phyloP scores from a whole-genome alignment of 768 basidiomycete species.

The Mycena galericulata region DNA sequence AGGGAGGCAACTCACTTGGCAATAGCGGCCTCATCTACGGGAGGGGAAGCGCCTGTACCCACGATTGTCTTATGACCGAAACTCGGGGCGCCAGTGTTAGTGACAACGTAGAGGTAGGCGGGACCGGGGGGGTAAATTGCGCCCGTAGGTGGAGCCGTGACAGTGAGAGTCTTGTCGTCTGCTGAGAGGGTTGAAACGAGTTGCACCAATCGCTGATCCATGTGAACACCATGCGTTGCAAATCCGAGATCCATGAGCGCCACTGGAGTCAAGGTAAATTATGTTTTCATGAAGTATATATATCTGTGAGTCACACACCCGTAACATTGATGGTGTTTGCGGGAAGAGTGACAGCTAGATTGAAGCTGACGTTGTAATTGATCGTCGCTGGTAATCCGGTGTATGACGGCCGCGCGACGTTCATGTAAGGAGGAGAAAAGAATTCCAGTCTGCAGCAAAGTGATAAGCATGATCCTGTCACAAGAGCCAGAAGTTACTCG shows the following conservation, averaged over 20 bases:
- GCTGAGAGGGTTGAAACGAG: conserved; percentile 48
- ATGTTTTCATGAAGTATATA: background rate
- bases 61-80: conserved; percentile 48
- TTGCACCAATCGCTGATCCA: conserved; percentile 52
- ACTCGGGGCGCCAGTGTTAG: conserved; percentile 49
- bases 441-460: conserved; percentile 49
- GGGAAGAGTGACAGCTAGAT: conserved; percentile 48
- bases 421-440: conserved; percentile 57
- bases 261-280: conserved; percentile 38
- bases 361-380: conserved; percentile 51
- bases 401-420: conserved; percentile 47
- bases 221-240: conserved; percentile 56
- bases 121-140: conserved; percentile 56
- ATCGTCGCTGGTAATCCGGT: conserved; percentile 51
- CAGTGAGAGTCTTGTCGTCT: conserved; percentile 47
- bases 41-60: conserved; percentile 52
- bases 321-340: conserved; percentile 40
- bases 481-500: background rate
- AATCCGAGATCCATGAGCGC: conserved; percentile 56
- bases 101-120: conserved; percentile 49
- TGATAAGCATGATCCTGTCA: background rate
- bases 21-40: conserved; percentile 41
- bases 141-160: conserved; percentile 50
- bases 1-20: conserved; percentile 16
- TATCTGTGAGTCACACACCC: conserved; percentile 40